Percentiles rank a stretch among this genome's conserved stretches.
phyloP scores from a whole-genome alignment of 139 green algal species.

The Volvox africanus region DNA sequence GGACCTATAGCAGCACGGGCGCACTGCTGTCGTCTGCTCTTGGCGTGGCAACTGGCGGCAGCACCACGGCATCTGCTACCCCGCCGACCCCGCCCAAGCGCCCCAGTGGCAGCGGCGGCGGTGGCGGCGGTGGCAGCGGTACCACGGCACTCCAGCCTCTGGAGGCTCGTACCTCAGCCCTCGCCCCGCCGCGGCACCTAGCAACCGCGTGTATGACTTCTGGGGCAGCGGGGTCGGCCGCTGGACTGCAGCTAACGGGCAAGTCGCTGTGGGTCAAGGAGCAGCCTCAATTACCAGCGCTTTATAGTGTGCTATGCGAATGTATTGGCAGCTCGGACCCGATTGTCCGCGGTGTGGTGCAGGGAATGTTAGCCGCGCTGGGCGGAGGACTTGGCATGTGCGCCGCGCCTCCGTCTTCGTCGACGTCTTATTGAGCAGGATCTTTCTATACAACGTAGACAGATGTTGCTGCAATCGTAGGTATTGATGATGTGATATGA shows the following conservation, averaged over 20 bases:
- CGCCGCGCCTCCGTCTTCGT: neutral
- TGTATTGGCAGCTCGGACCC: conserved; percentile 24
- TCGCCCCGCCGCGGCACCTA: neutral
- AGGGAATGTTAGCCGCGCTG: conserved; percentile 35
- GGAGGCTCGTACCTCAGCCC: neutral
- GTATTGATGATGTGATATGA: no score
- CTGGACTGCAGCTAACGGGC: neutral
- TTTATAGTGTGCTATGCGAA: conserved; percentile 56
- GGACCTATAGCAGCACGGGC: conserved; percentile 37
- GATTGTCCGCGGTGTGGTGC: conserved; percentile 11
- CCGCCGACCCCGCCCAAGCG: neutral
- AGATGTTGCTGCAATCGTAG: no score
- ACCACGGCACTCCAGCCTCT: neutral
- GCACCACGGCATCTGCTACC: neutral
- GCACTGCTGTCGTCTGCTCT: conserved; percentile 19
- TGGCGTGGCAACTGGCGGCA: neutral
- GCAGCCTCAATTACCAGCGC: conserved; percentile 54
- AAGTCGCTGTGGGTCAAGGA: conserved; percentile 44
- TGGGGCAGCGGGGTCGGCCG: neutral
- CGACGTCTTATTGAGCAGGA: neutral
- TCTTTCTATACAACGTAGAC: no score
- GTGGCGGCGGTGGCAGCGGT: neutral
- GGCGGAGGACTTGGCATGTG: conserved; percentile 39
- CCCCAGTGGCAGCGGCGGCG: neutral
- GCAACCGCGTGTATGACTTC: neutral